Percentiles rank a stretch among this genome's conserved stretches.
phyloP scores from a whole-genome alignment of 2,329 filamentous ascomycete species.

The Emergomyces orientalis region DNA sequence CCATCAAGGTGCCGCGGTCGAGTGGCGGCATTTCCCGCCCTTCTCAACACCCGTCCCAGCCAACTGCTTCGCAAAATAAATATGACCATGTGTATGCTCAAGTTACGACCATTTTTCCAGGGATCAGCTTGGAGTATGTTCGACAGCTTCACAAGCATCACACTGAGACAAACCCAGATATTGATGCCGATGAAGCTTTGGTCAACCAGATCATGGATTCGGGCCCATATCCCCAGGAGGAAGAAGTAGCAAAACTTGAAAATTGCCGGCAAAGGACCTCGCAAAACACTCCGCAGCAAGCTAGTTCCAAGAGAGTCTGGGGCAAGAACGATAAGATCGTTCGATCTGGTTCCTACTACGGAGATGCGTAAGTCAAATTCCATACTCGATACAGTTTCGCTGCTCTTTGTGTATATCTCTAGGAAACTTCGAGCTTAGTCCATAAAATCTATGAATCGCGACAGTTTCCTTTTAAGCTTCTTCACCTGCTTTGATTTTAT shows the following conservation, averaged over 20 bases:
- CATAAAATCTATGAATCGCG: neutral
- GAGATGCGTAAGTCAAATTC: conserved; percentile 19
- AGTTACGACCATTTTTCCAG: conserved; percentile 40
- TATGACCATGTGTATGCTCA: conserved; percentile 10
- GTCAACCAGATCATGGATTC: conserved; percentile 36
- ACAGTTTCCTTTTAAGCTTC: no score
- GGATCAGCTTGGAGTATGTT: conserved; percentile 38
- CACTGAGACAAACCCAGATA: conserved; percentile 1
- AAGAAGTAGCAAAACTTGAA: conserved; percentile 27
- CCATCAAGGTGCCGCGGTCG: neutral
- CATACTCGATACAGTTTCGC: conserved; percentile 7
- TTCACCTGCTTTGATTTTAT: neutral
- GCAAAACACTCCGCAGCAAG: conserved; percentile 20
- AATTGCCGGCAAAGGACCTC: conserved; percentile 19
- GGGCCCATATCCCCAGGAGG: conserved; percentile 36
- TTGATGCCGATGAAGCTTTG: conserved; percentile 24
- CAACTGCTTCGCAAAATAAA: neutral
- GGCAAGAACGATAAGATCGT: conserved; percentile 18
- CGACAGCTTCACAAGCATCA: conserved; percentile 27
- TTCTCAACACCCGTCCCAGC: neutral
- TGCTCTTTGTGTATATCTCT: conserved; percentile 4
- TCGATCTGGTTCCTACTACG: conserved; percentile 18
- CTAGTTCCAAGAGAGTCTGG: conserved; percentile 24
- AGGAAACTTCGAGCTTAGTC: neutral
- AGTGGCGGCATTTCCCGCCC: neutral